Base-by-base conservation (phyloP, 495 filamentous ascomycete genomes). In the Aspergillus carlsbadensis region DNA sequence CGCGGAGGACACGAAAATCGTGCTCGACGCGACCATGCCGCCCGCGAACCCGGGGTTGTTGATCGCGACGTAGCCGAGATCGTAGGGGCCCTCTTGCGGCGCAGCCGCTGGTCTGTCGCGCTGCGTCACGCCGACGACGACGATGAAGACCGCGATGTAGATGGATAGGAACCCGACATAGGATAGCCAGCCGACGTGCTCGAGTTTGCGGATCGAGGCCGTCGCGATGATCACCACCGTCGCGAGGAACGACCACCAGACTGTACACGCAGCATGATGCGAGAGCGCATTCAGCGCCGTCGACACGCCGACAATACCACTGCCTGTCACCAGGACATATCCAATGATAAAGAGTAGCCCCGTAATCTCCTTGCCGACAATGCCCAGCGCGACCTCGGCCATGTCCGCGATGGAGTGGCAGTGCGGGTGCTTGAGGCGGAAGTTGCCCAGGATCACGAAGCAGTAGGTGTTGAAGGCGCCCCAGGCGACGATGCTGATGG, bases 181-280 rank as follows among this genome's bases (percentile, higher is more conserved):
- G 37, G 70, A 73, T n/a, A 80, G 56, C 76, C 75, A 79, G 34
- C 71, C 69, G 6, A 78, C 68, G 26, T 77, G 71, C 6, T 67
- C 64, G 34, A 80, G 64, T 41, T 75, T 79, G 33, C 67, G 69
- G 10, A 72, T 60, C 15, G 63, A 68, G 10, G 70, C 69, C 44
- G 72, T 78, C 6, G 71, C 64, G 17, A 84, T 83, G 61, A 91
- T 88, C 54, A 88, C 78, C 26, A 91, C 81, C 59, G 89, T 88
- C 34, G 64, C 68, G 13, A 73, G 61, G 17, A 72, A 57, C 3
- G 63, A 61, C 42, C 63, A 76, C 71, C 70, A 78, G 10, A 77
- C 73, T 2, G 79, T 82, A 52, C 78, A 83, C 5, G 69, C 60
- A 0, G 69, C 71, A 54, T 82, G 78, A 8, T 66, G 62, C 0